A percentile compares a stretch with the other conserved stretches of the same genome.
phyloP scores from a whole-genome alignment of 306 rosid genomes.

The Citrullus amarus region DNA sequence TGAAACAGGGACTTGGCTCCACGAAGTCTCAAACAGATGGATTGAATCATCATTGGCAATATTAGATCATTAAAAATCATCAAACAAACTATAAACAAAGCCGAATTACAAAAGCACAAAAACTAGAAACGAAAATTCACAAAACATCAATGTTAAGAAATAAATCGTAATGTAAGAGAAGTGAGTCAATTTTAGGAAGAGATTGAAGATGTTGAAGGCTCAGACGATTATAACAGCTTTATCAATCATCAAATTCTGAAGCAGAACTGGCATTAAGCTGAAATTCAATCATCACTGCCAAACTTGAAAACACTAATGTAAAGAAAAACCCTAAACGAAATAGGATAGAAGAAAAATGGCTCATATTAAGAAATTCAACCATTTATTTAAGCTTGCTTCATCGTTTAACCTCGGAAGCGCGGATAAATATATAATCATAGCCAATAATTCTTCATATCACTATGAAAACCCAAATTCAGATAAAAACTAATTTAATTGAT shows the following conservation, averaged over 20 bases:
- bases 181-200: accelerated
- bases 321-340: no score
- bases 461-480: not conserved
- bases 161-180: not conserved
- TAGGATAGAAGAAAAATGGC: not conserved
- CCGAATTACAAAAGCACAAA: not conserved
- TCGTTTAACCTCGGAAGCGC: not conserved
- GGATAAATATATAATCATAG: not conserved
- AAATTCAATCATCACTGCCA: slow-evolving; percentile 45
- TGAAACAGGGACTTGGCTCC: slow-evolving; percentile 53
- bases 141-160: no score
- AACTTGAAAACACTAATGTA: accelerated
- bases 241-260: slow-evolving; percentile 69
- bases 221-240: slow-evolving; percentile 63
- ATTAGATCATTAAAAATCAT: no score
- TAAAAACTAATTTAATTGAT: not conserved
- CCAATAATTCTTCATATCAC: not conserved
- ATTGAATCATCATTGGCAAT: not conserved
- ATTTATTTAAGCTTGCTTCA: not conserved
- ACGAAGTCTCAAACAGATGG: slow-evolving; percentile 31
- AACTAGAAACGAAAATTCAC: not conserved
- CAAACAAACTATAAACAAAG: no score
- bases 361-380: not conserved
- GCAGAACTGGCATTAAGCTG: slow-evolving; percentile 99
- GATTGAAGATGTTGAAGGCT: slow-evolving; percentile 15